A percentile compares a stretch with the other conserved stretches of the same genome.
phyloP scores from a whole-genome alignment of 768 basidiomycete species.

The Termitomyces sp. region DNA sequence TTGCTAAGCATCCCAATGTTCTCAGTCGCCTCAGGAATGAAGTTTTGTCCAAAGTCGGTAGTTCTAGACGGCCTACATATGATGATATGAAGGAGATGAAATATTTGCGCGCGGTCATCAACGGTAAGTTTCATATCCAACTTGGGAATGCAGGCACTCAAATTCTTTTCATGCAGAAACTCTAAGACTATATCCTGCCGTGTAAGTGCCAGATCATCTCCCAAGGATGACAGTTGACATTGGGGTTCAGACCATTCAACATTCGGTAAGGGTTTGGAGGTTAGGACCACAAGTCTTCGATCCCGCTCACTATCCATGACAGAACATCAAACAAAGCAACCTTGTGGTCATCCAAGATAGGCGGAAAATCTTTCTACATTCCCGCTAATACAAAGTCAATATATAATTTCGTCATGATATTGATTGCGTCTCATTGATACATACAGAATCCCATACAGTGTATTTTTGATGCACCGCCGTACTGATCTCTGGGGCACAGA shows the following conservation, averaged over 20 bases:
- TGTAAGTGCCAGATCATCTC: conserved; percentile 17
- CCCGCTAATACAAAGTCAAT: conserved; percentile 25
- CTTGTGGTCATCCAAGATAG: conserved; percentile 20
- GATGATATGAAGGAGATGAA: conserved; percentile 44
- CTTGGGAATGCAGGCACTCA: not conserved
- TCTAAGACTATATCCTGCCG: conserved; percentile 32
- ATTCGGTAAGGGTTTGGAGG: conserved; percentile 15
- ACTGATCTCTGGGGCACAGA: conserved; percentile 56
- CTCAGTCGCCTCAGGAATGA: conserved; percentile 34
- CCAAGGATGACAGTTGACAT: not conserved
- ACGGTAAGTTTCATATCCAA: conserved; percentile 17
- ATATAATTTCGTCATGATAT: too few relatives aligned
- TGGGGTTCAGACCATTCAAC: conserved; percentile 19
- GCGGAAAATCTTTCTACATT: conserved; percentile 29
- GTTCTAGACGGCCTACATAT: conserved; percentile 29
- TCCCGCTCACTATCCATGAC: not conserved
- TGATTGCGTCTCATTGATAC: conserved; percentile 14
- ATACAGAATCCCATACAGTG: conserved; percentile 18
- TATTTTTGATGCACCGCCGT: conserved; percentile 34
- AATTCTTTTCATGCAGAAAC: conserved; percentile 25
- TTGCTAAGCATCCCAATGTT: conserved; percentile 37
- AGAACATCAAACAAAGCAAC: conserved; percentile 22
- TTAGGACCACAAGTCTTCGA: not conserved
- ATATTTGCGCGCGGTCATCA: conserved; percentile 31
- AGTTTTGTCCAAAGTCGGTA: conserved; percentile 32